Evolutionary conservation across 2,329 filamentous ascomycete species (phyloP).

Genomic region (Colletotrichum phormii): DNA sequence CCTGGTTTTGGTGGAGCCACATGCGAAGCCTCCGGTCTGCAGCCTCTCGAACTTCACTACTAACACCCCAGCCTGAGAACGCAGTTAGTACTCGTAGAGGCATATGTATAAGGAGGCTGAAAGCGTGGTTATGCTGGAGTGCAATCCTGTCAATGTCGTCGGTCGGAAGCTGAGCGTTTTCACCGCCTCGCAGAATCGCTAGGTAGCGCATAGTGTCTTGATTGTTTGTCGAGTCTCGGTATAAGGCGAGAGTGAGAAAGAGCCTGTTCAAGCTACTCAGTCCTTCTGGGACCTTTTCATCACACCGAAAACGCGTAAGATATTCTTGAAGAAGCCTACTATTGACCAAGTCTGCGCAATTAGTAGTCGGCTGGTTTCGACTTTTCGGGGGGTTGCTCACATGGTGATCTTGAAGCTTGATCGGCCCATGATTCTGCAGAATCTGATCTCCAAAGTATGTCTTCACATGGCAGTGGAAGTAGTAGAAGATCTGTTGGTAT

Average conservation of each 20-base stretch:
- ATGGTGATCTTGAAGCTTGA: not conserved
- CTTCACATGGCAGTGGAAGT: not conserved
- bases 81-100: not conserved
- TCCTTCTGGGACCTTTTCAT: not conserved
- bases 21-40: not conserved
- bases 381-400: not conserved
- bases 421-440: not conserved
- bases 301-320: not conserved
- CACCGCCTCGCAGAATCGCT: not conserved
- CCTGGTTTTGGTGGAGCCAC: not conserved
- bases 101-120: not conserved
- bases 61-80: not conserved
- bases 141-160: not conserved
- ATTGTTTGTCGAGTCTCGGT: not conserved
- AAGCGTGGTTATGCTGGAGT: not conserved
- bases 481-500: conserved; percentile 5
- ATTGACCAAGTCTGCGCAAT: not conserved
- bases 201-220: not conserved
- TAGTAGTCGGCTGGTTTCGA: not conserved
- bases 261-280: not conserved
- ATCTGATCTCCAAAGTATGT: not conserved
- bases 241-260: not conserved
- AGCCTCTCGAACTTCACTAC: not conserved
- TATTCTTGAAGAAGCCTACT: not conserved
- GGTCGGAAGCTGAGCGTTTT: not conserved